Evolutionary conservation across 768 basidiomycete genomes (phyloP).

Genomic region (Lyophyllum decastes): DNA sequence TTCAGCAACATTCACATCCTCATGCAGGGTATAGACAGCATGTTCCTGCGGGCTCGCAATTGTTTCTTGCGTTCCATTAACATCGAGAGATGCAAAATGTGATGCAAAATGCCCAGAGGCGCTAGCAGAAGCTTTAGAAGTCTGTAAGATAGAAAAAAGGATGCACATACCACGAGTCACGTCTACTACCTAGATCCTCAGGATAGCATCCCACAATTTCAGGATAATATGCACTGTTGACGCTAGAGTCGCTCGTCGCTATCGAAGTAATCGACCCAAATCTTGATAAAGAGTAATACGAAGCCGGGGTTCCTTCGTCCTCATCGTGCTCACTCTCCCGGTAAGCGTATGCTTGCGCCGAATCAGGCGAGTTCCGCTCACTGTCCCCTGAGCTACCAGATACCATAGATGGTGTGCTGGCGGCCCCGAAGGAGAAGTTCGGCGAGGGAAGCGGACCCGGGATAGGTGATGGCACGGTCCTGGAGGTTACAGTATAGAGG

Average conservation of each 20-base stretch:
- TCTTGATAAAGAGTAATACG: slow-evolving; percentile 52
- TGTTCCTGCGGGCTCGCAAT: slow-evolving; percentile 11
- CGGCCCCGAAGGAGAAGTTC: slow-evolving; percentile 64
- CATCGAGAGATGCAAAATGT: slow-evolving; percentile 45
- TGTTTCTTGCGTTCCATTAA: slow-evolving; percentile 27
- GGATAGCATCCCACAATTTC: slow-evolving; percentile 41
- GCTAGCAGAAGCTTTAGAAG: slow-evolving; percentile 20
- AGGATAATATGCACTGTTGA: slow-evolving; percentile 50
- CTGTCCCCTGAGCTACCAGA: slow-evolving; percentile 52
- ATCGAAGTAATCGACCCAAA: slow-evolving; percentile 65
- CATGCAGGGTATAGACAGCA: slow-evolving; percentile 25
- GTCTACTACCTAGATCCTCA: slow-evolving; percentile 32
- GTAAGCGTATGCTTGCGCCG: slow-evolving; percentile 46
- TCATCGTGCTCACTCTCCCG: slow-evolving; percentile 54
- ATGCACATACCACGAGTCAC: slow-evolving; percentile 42
- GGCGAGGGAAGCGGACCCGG: slow-evolving; percentile 64
- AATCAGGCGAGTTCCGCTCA: slow-evolving; percentile 59
- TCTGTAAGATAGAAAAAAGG: slow-evolving; percentile 15
- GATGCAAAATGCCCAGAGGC: slow-evolving; percentile 40
- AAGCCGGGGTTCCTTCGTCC: slow-evolving; percentile 45
- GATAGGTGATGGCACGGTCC: slow-evolving; percentile 43
- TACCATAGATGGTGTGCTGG: slow-evolving; percentile 49
- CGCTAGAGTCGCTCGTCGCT: slow-evolving; percentile 60
- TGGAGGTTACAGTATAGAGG: slow-evolving; percentile 48
- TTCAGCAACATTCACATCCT: slow-evolving; percentile 19